These are phyloP conservation scores for Chlorella sorokiniana DNA, from an alignment of 139 green algal species.

Conservation along the genomic window DNA sequence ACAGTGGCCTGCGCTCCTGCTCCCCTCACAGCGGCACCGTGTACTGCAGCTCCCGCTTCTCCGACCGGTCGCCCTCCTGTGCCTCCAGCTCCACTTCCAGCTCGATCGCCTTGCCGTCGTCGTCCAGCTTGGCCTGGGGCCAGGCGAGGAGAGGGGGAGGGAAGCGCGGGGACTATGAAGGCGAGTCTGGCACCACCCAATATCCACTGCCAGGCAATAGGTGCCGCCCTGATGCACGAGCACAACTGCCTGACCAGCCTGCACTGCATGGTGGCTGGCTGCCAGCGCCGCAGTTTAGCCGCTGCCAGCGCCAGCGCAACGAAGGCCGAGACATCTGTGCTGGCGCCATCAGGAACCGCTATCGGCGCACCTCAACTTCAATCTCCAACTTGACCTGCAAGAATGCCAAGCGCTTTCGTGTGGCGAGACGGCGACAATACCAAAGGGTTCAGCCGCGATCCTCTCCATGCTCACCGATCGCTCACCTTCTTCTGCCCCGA, in stretches of 20 bases:
- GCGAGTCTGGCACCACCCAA: background rate
- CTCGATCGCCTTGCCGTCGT: slow-evolving; percentile 29
- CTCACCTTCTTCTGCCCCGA: slow-evolving; percentile 29
- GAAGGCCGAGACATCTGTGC: background rate
- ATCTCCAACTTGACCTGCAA: slow-evolving; percentile 10
- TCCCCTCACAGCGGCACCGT: slow-evolving; percentile 3
- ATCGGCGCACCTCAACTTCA: background rate
- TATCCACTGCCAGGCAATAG: background rate
- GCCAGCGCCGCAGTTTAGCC: background rate
- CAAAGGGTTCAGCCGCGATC: background rate
- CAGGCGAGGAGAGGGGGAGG: background rate
- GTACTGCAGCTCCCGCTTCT: slow-evolving; percentile 20
- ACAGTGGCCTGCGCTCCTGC: no score
- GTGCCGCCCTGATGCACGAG: background rate
- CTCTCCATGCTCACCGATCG: background rate
- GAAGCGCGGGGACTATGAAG: background rate
- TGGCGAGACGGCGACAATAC: background rate
- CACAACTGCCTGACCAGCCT: background rate
- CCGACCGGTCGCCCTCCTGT: background rate
- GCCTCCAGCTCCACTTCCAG: slow-evolving; percentile 21
- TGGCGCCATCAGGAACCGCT: background rate
- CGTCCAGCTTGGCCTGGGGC: slow-evolving; percentile 28
- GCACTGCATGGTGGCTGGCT: background rate
- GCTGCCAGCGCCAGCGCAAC: background rate
- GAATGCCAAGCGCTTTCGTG: background rate